These are phyloP conservation scores for Achaetomium macrosporum DNA, from an alignment of 2,329 filamentous ascomycete species.

Conservation along the genomic window DNA sequence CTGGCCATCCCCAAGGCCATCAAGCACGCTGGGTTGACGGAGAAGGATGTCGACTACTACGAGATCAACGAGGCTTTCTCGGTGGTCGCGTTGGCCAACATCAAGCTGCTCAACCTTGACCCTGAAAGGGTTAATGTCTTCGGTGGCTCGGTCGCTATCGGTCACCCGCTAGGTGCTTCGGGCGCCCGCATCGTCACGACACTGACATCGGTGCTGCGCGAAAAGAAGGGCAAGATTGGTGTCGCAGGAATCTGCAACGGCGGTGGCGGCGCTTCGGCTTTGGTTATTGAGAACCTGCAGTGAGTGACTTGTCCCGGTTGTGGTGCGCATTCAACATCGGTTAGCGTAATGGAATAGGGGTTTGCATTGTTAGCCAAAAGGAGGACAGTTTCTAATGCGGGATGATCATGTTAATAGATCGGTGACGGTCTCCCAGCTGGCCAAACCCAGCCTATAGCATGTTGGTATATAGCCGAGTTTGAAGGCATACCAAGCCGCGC, in stretches of 20 bases:
- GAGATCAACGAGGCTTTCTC: slow-evolving; percentile 99
- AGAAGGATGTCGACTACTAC: slow-evolving; percentile 79
- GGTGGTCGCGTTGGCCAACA: slow-evolving; percentile 91
- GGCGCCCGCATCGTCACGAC: slow-evolving; percentile 92
- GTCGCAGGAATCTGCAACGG: slow-evolving; percentile 97
- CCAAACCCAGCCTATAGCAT: slow-evolving; percentile 18
- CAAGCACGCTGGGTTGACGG: slow-evolving; percentile 80
- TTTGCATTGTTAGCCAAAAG: slow-evolving; percentile 10
- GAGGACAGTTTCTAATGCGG: slow-evolving; percentile 16
- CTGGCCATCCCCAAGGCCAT: slow-evolving; percentile 96
- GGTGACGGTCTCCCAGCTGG: slow-evolving; percentile 5
- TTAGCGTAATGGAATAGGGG: not conserved
- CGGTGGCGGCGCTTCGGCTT: slow-evolving; percentile 86
- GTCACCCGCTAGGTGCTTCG: slow-evolving; percentile 89
- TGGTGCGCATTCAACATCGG: slow-evolving; percentile 2
- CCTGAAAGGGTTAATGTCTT: slow-evolving; percentile 91
- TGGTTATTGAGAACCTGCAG: slow-evolving; percentile 76
- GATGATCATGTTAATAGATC: slow-evolving; percentile 13
- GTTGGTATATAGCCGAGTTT: not conserved
- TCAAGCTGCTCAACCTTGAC: slow-evolving; percentile 77
- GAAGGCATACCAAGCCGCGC: not conserved
- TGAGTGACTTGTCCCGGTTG: slow-evolving; percentile 31
- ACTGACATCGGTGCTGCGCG: slow-evolving; percentile 76
- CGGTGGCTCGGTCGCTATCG: slow-evolving; percentile 91
- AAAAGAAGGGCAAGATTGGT: slow-evolving; percentile 91